Base-by-base conservation (phyloP, 345 rosid genomes). In the Mangifera indica region DNA sequence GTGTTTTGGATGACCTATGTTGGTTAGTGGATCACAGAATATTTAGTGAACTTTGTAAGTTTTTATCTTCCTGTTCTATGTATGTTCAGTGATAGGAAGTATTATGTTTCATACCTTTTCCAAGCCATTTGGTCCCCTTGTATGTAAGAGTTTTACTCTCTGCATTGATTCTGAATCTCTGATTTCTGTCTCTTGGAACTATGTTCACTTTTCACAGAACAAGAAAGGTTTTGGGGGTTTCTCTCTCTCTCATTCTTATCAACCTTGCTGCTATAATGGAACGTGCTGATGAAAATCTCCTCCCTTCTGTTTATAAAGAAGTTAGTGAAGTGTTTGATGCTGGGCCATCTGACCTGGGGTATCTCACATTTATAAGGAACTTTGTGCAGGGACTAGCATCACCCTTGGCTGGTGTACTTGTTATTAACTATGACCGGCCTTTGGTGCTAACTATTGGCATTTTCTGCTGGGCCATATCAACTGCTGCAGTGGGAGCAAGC, bases 241-340 rank as follows among this genome's bases (percentile, higher is more conserved):
- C 99, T 66, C 77, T 92, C 22, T 95, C 99, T 62, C 78, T 95
- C 72, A 71, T 95, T 53, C 88, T 92, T 1, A 95, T 95, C 80
- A 92, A 95, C 83, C 69, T 95, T 85, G 98, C 96, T 64, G 91
- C 98, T 45, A 87, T 92, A 44, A 95, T 95, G 99, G 99, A 95
- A 70, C 82, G 93, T 10, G 98, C 99, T 26, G 99, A 95, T 40
- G 99, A 95, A 81, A 95, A 92, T 78, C 92, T 92, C 34, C 86
- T 95, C 32, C 99, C 98, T 3, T 76, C 99, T 17, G 98, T 95
- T 56, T 92, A 95, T 76, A 95, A 90, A 88, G 99, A 95, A 95
- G 97, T 95, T 53, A 95, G 99, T 60, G 98, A 90, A 85, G 96
- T 97, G 40, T 95, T 95, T 79, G 87, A 78, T 54, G 97, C 93